phyloP scores from a whole-genome alignment of 768 basidiomycete species.

The Hortiboletus campestris region DNA sequence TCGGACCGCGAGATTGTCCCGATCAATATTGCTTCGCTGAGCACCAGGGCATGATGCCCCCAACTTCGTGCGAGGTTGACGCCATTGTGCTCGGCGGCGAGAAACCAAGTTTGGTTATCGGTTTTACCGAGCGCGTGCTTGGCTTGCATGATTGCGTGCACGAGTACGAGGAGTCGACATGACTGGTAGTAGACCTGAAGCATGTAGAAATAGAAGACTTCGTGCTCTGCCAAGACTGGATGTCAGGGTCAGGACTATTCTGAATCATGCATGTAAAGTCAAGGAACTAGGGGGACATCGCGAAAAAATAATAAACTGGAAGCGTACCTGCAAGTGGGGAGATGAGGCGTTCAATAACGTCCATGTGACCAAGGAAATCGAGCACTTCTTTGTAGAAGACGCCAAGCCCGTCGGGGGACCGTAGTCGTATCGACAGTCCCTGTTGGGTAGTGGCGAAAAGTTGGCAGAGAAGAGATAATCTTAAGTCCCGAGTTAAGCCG shows the following conservation, averaged over 20 bases:
- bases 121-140: constrained; percentile 22
- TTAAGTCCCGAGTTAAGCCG: constrained; percentile 32
- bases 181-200: constrained; percentile 40
- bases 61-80: constrained; percentile 34
- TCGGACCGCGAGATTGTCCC: constrained; percentile 35
- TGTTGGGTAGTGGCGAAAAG: constrained; percentile 33
- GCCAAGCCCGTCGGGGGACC: constrained; percentile 26
- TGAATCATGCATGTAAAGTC: not conserved
- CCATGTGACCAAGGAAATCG: constrained; percentile 33
- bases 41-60: constrained; percentile 38
- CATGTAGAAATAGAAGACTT: constrained; percentile 43
- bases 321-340: constrained; percentile 37
- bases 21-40: constrained; percentile 39
- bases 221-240: constrained; percentile 42
- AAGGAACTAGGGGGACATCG: not conserved
- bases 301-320: not conserved
- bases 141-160: constrained; percentile 34
- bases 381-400: constrained; percentile 36
- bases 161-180: constrained; percentile 38
- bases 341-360: constrained; percentile 37
- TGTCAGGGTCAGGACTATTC: constrained; percentile 23
- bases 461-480: constrained; percentile 38
- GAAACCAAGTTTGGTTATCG: constrained; percentile 30
- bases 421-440: constrained; percentile 33
- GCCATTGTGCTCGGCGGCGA: constrained; percentile 32